Base-by-base conservation (phyloP, 495 filamentous ascomycete species). In the Penicillium cataractarum region DNA sequence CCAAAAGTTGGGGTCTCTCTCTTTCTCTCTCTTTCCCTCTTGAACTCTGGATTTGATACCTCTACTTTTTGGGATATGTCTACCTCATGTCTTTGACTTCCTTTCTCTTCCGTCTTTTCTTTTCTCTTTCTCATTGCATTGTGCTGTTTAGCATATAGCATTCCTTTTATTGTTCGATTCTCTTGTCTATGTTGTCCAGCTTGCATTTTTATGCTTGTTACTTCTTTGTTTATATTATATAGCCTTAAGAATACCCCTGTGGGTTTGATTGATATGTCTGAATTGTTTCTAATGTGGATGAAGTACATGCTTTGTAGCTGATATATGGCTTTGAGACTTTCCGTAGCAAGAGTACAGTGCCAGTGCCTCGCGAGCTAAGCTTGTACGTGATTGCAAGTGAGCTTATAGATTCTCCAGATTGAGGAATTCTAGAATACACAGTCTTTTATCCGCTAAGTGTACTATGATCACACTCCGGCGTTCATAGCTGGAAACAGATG, bases 91-190 rank as follows among this genome's bases (percentile, higher is more conserved):
- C 26, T 50, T 21, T 27, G 24, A 13, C 15, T 22, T 24, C 10
- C 15, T 40, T 17, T 15, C 5, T 40, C 10, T 40, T 40, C 17
- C 35, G 4, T 40, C 19, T 2, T 44, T 44, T 44, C 17, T 4
- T 44, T 12, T 46, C 19, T 22, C 40, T 46, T 46, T 46, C 21
- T 50, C 46, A 24, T 49, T 50, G 46, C 46, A 50, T 50, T 29
- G 19, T 50, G 24, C 46, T 50, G 13, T 29, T 29, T 13, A 50
- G 24, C 24, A 50, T 50, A 50, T 50, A 6, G 46, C 24, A 49
- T 24, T 42, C 5, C 7, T 13, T 27, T 27, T 49, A 15, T 15
- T 46, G 40, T 46, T 46, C 40, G 3, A 13, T 50, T 50, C 46
- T 17, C 24, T 50, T 50, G 22, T 50, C 4, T n/a, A 26, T 29